Conservation (phyloP, 768 basidiomycete genomes). For the Lepiota brunneoincarnata region DNA sequence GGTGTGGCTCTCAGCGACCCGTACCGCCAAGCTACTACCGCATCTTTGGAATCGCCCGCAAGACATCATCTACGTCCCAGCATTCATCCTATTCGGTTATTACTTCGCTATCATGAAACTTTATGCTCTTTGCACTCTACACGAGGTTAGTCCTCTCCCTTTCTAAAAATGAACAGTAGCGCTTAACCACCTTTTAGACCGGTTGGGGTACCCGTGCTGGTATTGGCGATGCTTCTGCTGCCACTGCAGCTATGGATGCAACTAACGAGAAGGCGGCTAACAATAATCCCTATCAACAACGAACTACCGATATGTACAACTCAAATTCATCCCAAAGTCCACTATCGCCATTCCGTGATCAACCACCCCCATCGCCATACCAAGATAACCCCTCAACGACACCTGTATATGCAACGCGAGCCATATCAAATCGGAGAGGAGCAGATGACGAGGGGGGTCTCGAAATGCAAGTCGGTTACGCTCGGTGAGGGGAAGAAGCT, state of each 20-base stretch:
- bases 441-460: constrained; percentile 27
- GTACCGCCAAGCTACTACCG: constrained; percentile 79
- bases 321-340: constrained; percentile 11
- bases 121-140: constrained; percentile 86
- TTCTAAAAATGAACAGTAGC: neutral
- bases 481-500: constrained; percentile 20
- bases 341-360: constrained; percentile 27
- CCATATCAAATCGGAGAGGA: constrained; percentile 17
- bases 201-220: constrained; percentile 96
- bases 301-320: constrained; percentile 7
- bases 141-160: constrained; percentile 57
- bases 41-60: constrained; percentile 77
- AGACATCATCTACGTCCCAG: constrained; percentile 81
- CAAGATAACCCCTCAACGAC: constrained; percentile 20
- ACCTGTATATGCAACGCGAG: constrained; percentile 20
- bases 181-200: constrained; percentile 44
- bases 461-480: constrained; percentile 37
- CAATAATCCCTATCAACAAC: constrained; percentile 17
- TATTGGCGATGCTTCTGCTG: constrained; percentile 79
- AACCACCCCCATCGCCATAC: constrained; percentile 24
- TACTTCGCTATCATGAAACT: constrained; percentile 96
- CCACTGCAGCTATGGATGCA: constrained; percentile 64
- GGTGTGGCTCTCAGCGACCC: constrained; percentile 69
- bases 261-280: constrained; percentile 32
- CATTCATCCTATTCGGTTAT: constrained; percentile 86